Percentiles rank a stretch among this genome's conserved stretches.
phyloP scores from a whole-genome alignment of 2,329 filamentous ascomycete species.

The Botrytis squamosa region DNA sequence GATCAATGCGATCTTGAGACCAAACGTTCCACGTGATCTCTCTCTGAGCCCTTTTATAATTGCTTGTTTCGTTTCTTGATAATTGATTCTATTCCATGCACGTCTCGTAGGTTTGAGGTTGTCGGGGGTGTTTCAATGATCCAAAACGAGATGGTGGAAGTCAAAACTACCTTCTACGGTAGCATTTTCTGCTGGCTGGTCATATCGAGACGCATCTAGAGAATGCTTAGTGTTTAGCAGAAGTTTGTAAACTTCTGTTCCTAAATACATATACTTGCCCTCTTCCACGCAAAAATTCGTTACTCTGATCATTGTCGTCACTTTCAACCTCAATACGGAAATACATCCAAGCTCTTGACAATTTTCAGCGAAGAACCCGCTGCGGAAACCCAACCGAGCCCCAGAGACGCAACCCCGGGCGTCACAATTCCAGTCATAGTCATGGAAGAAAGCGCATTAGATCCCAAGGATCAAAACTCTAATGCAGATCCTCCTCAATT shows the following conservation, averaged over 20 bases:
- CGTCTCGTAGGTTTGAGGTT: background rate
- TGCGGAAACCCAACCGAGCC: background rate
- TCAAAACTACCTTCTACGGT: background rate
- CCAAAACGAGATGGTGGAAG: background rate
- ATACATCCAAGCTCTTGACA: background rate
- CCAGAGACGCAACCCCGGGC: background rate
- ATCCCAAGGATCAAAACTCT: background rate
- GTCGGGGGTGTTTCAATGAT: background rate
- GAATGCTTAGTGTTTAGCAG: background rate
- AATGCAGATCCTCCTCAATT: background rate
- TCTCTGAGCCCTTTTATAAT: background rate
- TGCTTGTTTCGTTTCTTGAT: background rate
- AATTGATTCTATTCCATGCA: background rate
- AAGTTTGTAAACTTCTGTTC: background rate
- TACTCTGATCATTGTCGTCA: background rate
- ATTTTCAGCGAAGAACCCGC: background rate
- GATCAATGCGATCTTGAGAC: background rate
- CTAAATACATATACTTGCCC: background rate
- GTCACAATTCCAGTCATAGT: background rate
- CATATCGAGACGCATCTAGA: background rate
- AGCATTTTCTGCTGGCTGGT: background rate
- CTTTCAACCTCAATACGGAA: background rate
- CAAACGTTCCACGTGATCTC: background rate
- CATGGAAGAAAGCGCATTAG: background rate
- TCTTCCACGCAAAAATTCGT: too few relatives aligned